These are phyloP conservation scores for Jacaranda mimosifolia DNA, from an alignment of 257 asterid genomes.

Conservation along the genomic window DNA sequence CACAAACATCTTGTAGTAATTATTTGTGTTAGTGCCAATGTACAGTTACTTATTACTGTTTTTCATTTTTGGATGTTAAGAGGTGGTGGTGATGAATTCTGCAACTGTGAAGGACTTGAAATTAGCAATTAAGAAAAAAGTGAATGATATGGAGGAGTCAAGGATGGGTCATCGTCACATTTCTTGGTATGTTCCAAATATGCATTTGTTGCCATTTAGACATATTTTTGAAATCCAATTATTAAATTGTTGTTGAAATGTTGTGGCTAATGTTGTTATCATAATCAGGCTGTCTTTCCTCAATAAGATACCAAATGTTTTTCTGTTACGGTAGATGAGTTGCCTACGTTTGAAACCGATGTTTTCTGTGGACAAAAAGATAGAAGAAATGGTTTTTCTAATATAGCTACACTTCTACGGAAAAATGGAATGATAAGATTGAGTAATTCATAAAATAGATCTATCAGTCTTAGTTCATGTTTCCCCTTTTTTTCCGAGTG, in stretches of 20 bases:
- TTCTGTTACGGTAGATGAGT: too few relatives aligned
- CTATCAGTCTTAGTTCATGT: background rate
- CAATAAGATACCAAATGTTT: background rate
- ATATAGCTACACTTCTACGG: background rate
- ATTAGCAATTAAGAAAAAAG: slow-evolving; percentile 67
- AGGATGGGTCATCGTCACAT: slow-evolving; percentile 80
- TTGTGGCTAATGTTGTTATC: background rate
- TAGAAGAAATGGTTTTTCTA: too few relatives aligned
- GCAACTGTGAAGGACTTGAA: slow-evolving; percentile 85
- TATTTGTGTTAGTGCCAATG: background rate
- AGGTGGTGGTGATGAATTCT: slow-evolving; percentile 79
- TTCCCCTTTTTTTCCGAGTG: background rate
- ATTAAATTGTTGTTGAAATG: background rate
- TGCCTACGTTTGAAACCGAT: too few relatives aligned
- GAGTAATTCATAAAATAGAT: background rate
- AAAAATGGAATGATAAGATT: background rate
- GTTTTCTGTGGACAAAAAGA: slow-evolving; percentile 7
- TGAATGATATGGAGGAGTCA: slow-evolving; percentile 65
- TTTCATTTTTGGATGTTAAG: slow-evolving; percentile 43
- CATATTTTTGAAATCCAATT: background rate
- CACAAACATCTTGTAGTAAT: slow-evolving; percentile 39
- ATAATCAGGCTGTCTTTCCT: background rate
- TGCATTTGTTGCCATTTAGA: background rate
- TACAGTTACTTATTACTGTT: background rate
- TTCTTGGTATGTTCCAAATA: slow-evolving; percentile 65